phyloP scores from a whole-genome alignment of 371 early-diverging fungal genomes.

The Mortierella sp. region DNA sequence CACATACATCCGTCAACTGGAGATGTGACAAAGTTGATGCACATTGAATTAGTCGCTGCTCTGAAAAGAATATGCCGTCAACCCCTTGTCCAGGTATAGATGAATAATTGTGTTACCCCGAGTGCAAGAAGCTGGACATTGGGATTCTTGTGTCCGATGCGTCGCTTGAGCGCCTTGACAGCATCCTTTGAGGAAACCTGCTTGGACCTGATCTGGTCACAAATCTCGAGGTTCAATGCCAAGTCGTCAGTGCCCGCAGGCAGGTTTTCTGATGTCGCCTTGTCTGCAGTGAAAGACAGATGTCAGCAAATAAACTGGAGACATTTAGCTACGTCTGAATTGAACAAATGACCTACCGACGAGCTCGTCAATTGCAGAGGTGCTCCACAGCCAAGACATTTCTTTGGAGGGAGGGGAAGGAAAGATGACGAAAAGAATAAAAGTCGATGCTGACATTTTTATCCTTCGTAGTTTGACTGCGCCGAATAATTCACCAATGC shows the following conservation, averaged over 20 bases:
- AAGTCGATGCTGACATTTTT: too few species aligned
- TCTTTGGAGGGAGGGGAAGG: too few species aligned
- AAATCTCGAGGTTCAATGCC: conserved; percentile 84
- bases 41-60: too few species aligned
- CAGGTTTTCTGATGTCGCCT: conserved; percentile 91
- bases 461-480: too few species aligned
- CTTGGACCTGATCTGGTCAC: conserved; percentile 92
- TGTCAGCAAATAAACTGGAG: neutral
- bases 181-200: conserved; percentile 83
- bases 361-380: conserved; percentile 62
- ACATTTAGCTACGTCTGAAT: too few species aligned
- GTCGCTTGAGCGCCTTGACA: conserved; percentile 74
- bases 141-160: conserved; percentile 89
- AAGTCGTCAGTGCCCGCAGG: conserved; percentile 89
- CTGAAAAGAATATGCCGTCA: too few species aligned
- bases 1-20: conserved; percentile 89
- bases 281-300: conserved; percentile 60
- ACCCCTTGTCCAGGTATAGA: neutral
- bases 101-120: conserved; percentile 62
- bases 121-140: conserved; percentile 92
- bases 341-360: conserved; percentile 58
- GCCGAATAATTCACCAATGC: too few species aligned
- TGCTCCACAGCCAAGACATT: conserved; percentile 40
- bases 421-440: neutral
- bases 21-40: conserved; percentile 5